These are phyloP conservation scores for Ophiostoma sp. DNA, from an alignment of 2,329 filamentous ascomycete genomes.

Conservation along the genomic window DNA sequence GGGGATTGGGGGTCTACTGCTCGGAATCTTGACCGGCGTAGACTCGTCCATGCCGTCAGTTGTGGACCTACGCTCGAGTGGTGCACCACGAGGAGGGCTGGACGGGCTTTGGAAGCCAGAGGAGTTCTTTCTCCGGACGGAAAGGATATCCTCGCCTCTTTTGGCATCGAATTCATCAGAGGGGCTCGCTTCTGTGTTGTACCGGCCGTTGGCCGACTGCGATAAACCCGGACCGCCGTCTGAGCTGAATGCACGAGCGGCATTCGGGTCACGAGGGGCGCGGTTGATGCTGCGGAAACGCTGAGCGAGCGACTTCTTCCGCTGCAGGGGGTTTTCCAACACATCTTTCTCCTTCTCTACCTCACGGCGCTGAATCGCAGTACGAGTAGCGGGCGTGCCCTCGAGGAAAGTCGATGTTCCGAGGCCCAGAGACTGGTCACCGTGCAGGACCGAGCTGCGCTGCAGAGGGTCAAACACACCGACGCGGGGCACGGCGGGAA, in stretches of 20 bases:
- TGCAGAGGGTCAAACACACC: slow-evolving; percentile 62
- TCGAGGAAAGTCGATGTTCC: slow-evolving; percentile 95
- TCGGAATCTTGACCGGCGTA: neutral
- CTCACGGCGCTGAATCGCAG: slow-evolving; percentile 70
- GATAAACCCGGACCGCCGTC: slow-evolving; percentile 29
- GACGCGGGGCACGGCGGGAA: slow-evolving; percentile 34
- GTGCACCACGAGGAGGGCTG: slow-evolving; percentile 50
- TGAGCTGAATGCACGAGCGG: slow-evolving; percentile 30
- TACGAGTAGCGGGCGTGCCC: slow-evolving; percentile 78
- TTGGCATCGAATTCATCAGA: slow-evolving; percentile 71
- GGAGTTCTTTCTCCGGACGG: slow-evolving; percentile 35
- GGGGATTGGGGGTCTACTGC: slow-evolving; percentile 28
- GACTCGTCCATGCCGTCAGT: slow-evolving; percentile 41
- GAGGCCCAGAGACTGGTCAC: slow-evolving; percentile 74
- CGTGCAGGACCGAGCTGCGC: slow-evolving; percentile 69
- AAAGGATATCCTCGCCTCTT: slow-evolving; percentile 48
- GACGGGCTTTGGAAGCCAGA: slow-evolving; percentile 32
- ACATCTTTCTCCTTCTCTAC: slow-evolving; percentile 59
- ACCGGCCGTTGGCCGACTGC: slow-evolving; percentile 17
- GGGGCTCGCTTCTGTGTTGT: slow-evolving; percentile 42
- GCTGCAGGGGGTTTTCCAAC: slow-evolving; percentile 57
- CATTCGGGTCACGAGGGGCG: slow-evolving; percentile 54
- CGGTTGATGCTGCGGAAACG: slow-evolving; percentile 80
- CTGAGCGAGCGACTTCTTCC: slow-evolving; percentile 93
- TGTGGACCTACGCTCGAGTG: slow-evolving; percentile 60